Evolutionary conservation across 352 stramenopile species (phyloP).

Genomic region (Discostella stelligera): DNA sequence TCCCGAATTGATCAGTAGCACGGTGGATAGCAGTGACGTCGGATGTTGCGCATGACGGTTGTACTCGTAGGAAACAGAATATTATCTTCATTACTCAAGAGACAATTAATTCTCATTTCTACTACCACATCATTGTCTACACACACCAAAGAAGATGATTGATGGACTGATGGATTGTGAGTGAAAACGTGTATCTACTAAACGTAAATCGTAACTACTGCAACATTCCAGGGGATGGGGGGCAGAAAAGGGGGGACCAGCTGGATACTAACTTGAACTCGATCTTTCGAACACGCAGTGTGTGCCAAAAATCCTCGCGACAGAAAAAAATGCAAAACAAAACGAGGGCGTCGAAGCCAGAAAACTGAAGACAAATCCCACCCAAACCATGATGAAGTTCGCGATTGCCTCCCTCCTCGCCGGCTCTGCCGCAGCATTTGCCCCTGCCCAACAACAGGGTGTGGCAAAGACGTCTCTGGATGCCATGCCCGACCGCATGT

Average conservation of each 20-base stretch:
- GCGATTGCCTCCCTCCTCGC: constrained; percentile 62
- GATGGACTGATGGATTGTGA: too few species aligned
- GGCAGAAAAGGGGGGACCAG: neutral
- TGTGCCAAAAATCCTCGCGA: neutral
- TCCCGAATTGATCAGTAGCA: too few species aligned
- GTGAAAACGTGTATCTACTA: too few species aligned
- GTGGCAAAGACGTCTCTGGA: constrained; percentile 53
- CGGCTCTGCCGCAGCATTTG: constrained; percentile 57
- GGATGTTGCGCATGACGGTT: too few species aligned
- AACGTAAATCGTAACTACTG: too few species aligned
- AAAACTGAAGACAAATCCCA: constrained; percentile 6
- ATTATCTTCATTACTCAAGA: too few species aligned
- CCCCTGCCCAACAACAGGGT: constrained; percentile 50
- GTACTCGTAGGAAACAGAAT: too few species aligned
- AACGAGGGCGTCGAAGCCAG: neutral
- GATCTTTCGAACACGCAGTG: constrained; percentile 6
- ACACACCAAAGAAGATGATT: too few species aligned
- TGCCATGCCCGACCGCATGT: constrained; percentile 75
- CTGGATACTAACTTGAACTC: constrained; percentile 6
- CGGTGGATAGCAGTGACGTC: too few species aligned
- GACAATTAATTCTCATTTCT: too few species aligned
- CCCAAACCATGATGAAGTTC: constrained; percentile 41
- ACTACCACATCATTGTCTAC: too few species aligned
- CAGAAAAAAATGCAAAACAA: neutral
- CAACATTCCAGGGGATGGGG: too few species aligned